Conservation (phyloP, 2,329 filamentous ascomycete genomes). For the Trichoderma oligosporum region DNA sequence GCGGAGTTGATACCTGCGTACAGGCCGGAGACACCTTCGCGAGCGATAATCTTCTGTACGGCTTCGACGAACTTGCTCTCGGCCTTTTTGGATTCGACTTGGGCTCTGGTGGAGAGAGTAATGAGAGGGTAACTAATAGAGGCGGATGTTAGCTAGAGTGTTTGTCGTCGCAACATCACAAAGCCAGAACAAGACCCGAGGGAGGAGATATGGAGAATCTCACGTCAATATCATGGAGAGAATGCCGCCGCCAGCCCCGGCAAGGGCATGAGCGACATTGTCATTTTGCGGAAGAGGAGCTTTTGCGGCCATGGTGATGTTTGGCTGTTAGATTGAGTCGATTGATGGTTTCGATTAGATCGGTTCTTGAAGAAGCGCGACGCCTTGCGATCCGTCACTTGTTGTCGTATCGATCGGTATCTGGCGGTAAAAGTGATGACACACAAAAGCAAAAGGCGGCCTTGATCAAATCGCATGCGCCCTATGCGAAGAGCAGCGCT, state of each 20-base stretch:
- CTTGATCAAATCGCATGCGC: not conserved
- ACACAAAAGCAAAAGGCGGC: not conserved
- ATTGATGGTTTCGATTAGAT: not conserved
- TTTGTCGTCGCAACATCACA: not conserved
- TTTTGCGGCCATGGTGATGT: constrained; percentile 43
- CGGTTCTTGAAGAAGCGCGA: not conserved
- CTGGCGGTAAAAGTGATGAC: not conserved
- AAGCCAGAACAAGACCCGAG: not conserved
- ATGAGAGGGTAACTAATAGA: constrained; percentile 85
- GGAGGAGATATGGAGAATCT: constrained; percentile 24
- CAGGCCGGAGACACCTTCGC: constrained; percentile 83
- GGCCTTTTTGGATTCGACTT: constrained; percentile 94
- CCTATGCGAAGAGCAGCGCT: constrained; percentile 5
- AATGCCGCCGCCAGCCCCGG: constrained; percentile 88
- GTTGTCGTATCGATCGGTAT: not conserved
- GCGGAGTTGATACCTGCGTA: constrained; percentile 93
- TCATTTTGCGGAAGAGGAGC: constrained; percentile 78
- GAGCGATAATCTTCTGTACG: constrained; percentile 79
- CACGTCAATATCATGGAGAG: constrained; percentile 95
- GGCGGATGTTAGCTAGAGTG: not conserved
- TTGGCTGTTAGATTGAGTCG: not conserved
- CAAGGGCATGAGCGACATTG: constrained; percentile 93
- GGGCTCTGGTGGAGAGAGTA: constrained; percentile 92
- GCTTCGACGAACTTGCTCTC: constrained; percentile 81
- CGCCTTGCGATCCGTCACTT: not conserved